Percentiles rank a stretch among this genome's conserved stretches.
Evolutionary conservation across 2,329 filamentous ascomycete species (phyloP).

Genomic region (Berkeleyomyces basicola): DNA sequence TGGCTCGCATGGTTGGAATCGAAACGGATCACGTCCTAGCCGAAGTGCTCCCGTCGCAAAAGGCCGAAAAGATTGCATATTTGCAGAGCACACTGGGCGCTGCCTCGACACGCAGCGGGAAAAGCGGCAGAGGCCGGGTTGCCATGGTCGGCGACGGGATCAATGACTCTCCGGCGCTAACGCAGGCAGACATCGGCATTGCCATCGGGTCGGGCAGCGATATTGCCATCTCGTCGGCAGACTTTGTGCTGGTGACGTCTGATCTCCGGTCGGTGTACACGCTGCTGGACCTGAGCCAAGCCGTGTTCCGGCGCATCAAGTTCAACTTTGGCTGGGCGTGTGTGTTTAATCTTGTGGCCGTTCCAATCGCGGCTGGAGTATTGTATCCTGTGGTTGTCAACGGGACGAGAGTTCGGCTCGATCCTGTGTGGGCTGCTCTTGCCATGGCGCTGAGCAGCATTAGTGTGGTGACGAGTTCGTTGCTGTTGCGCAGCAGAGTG

Average conservation of each 20-base stretch:
- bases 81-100: constrained; percentile 38
- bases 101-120: constrained; percentile 16
- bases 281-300: constrained; percentile 51
- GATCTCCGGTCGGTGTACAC: constrained; percentile 54
- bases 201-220: constrained; percentile 73
- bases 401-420: constrained; percentile 43
- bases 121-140: constrained; percentile 32
- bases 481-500: constrained; percentile 44
- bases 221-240: constrained; percentile 64
- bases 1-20: constrained; percentile 63
- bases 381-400: constrained; percentile 42
- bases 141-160: constrained; percentile 84
- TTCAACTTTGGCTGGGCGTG: constrained; percentile 78
- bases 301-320: constrained; percentile 62
- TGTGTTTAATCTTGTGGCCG: constrained; percentile 61
- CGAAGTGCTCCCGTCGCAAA: constrained; percentile 70
- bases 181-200: constrained; percentile 66
- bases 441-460: constrained; percentile 90
- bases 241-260: constrained; percentile 65
- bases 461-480: constrained; percentile 69
- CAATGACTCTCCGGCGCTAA: constrained; percentile 72
- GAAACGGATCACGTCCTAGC: constrained; percentile 59
- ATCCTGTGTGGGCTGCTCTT: constrained; percentile 73
- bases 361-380: constrained; percentile 68
- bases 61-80: constrained; percentile 53